Evolutionary conservation across 1,139 yeast species (phyloP).

Genomic region (Kodamaea fungicola): DNA sequence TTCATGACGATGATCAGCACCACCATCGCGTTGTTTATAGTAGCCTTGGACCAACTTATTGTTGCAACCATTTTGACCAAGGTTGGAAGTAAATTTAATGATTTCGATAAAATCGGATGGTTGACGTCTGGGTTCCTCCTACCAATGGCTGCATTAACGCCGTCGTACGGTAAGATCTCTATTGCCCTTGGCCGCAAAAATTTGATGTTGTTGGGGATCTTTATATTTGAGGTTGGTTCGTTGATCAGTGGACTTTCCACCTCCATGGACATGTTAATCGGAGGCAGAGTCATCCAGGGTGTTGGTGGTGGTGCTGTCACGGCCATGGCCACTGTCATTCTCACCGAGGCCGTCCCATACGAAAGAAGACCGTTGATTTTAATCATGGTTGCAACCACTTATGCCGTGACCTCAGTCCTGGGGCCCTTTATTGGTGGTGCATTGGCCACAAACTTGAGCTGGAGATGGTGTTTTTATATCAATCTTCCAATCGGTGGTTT

Average conservation of each 20-base stretch:
- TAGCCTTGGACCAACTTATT: constrained; percentile 69
- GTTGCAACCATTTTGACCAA: constrained; percentile 48
- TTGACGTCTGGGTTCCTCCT: constrained; percentile 18
- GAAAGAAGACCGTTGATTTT: constrained; percentile 14
- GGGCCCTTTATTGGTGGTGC: constrained; percentile 26
- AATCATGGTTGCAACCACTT: constrained; percentile 17
- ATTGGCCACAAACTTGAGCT: constrained; percentile 53
- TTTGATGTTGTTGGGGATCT: constrained; percentile 15
- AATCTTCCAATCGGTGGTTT: constrained; percentile 67
- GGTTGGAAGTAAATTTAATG: constrained; percentile 16
- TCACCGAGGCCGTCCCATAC: constrained; percentile 20
- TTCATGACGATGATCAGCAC: constrained; percentile 42
- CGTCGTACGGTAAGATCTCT: constrained; percentile 20
- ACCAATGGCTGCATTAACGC: constrained; percentile 19
- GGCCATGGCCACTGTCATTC: constrained; percentile 15
- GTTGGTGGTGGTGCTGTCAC: constrained; percentile 21
- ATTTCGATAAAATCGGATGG: constrained; percentile 19
- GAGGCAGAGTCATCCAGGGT: constrained; percentile 20
- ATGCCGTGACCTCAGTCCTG: constrained; percentile 18
- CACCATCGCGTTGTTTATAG: constrained; percentile 49
- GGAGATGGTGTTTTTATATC: constrained; percentile 81
- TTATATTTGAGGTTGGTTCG: constrained; percentile 19
- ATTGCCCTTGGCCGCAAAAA: constrained; percentile 19
- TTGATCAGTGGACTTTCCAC: constrained; percentile 15
- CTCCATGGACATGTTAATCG: constrained; percentile 20